These are phyloP conservation scores for Vigna nakashimae DNA, from an alignment of 306 rosid species.

Conservation along the genomic window DNA sequence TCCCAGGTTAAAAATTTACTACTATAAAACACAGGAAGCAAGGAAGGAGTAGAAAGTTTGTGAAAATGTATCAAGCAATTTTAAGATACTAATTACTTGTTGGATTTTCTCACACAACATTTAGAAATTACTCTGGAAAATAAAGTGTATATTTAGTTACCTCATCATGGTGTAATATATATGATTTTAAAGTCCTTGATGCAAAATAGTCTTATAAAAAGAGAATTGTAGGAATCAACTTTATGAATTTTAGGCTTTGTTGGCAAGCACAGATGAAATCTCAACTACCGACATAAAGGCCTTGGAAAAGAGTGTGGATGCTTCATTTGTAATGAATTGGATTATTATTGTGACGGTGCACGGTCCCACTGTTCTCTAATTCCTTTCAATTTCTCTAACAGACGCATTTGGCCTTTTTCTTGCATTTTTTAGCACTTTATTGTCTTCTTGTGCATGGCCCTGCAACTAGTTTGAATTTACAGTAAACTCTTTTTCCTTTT, in stretches of 20 bases:
- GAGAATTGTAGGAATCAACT: background rate
- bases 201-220: background rate
- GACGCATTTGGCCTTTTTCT: conserved; percentile 31
- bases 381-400: background rate
- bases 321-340: conserved; percentile 24
- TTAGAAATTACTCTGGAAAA: conserved; percentile 39
- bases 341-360: conserved; percentile 11
- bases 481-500: background rate
- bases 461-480: background rate
- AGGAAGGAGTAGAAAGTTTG: conserved; percentile 38
- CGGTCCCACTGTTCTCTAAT: conserved; percentile 16
- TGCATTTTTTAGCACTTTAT: background rate
- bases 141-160: conserved; percentile 54
- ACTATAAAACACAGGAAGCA: conserved; percentile 34
- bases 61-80: conserved; percentile 39
- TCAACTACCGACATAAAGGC: conserved; percentile 14
- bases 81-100: conserved; percentile 60
- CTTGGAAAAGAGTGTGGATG: conserved; percentile 4
- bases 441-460: background rate
- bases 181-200: conserved; percentile 39
- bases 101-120: conserved; percentile 49
- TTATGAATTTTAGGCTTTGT: conserved; percentile 32
- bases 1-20: conserved; percentile 3
- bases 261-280: conserved; percentile 40
- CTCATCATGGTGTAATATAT: conserved; percentile 45